Conservation (phyloP, 345 rosid genomes). For the Psidium guajava region DNA sequence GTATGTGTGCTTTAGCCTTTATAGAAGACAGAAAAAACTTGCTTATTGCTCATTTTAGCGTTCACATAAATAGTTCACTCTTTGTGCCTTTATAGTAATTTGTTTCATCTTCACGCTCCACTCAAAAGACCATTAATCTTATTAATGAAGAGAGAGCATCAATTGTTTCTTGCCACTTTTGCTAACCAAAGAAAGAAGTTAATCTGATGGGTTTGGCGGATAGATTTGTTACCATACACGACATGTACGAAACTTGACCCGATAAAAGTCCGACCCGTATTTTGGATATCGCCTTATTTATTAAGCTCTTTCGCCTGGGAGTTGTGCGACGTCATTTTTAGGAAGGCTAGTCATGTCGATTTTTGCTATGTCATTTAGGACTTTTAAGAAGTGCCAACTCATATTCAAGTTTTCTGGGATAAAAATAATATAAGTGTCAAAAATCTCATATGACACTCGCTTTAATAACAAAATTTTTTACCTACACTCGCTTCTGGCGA, state of each 20-base stretch:
- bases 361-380: background rate
- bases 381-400: background rate
- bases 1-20: background rate
- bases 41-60: background rate
- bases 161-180: background rate
- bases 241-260: background rate
- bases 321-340: background rate
- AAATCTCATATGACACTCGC: fast-evolving
- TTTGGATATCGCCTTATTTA: background rate
- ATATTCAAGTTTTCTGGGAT: background rate
- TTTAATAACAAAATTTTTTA: background rate
- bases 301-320: background rate
- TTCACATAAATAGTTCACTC: background rate
- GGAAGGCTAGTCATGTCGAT: background rate
- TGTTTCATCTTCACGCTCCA: background rate
- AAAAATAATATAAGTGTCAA: background rate
- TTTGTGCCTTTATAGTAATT: background rate
- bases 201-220: background rate
- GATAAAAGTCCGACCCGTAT: background rate
- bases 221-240: background rate
- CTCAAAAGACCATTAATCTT: background rate
- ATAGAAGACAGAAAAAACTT: background rate
- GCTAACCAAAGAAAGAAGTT: background rate
- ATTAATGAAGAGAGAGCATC: background rate
- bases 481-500: fast-evolving